Evolutionary conservation across 139 green algal genomes (phyloP).

Genomic region (Micromonas pusilla): DNA sequence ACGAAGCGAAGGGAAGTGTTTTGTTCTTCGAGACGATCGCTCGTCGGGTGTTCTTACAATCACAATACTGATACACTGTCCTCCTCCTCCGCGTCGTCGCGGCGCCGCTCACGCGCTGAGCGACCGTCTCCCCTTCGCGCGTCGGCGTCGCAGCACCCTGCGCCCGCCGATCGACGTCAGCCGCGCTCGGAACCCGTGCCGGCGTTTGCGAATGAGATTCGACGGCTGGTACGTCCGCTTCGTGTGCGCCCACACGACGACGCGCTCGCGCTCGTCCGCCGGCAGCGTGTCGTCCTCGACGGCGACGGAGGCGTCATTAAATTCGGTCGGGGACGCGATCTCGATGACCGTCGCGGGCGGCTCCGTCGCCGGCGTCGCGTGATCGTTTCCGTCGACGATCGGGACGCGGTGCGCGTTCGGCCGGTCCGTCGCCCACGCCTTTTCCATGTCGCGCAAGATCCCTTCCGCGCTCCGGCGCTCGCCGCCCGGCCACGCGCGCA

Average conservation of each 20-base stretch:
- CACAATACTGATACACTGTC: not conserved
- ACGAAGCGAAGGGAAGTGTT: not conserved
- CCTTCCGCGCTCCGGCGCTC: no score
- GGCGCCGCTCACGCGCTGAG: conserved; percentile 12
- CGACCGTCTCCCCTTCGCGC: not conserved
- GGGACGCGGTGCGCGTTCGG: no score
- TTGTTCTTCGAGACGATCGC: not conserved
- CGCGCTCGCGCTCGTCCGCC: not conserved
- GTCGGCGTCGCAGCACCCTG: not conserved
- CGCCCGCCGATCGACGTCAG: not conserved
- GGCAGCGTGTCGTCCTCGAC: not conserved
- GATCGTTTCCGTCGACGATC: no score
- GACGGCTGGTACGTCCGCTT: conserved; percentile 27
- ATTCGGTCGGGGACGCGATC: no score
- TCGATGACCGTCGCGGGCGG: no score
- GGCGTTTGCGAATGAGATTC: conserved; percentile 15
- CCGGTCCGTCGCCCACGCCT: no score
- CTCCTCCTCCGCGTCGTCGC: not conserved
- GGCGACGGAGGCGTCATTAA: no score
- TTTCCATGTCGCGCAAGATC: no score
- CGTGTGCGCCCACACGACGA: conserved; percentile 1
- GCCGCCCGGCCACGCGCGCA: no score
- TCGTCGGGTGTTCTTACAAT: not conserved
- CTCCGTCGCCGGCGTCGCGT: no score
- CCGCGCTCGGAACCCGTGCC: conserved; percentile 13